Base-by-base conservation (phyloP, 2,329 filamentous ascomycete species). In the Botryotinia convoluta region DNA sequence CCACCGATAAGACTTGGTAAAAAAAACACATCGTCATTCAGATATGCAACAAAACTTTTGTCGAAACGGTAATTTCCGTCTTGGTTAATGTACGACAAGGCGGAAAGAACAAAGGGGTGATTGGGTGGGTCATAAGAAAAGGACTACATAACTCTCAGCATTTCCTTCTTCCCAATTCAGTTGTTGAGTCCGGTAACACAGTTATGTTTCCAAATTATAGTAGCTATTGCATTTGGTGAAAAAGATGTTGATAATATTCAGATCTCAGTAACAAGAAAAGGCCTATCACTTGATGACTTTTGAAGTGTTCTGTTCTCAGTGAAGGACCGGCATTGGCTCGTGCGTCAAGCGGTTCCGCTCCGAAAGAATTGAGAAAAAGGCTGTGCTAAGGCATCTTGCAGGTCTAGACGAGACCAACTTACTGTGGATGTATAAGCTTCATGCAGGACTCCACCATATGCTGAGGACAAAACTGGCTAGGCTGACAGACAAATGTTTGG, bases 1-100 rank as follows among this genome's bases (percentile, higher is more conserved):
- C 48, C 48, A 54, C 37, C 42, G 71, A 72, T 72, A 72, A 72
- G 71, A 72, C 71, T 68, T 72, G 48, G 57, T 35, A 72, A 72
- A 72, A 72, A 72, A 72, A 72, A 72, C 71, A 32, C 70, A 68
- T 68, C 71, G 71, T 72, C 71, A 72, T 72, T 68, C 63, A 68
- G 71, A 68, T 29, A 32, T 72, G 71, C 71, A 72, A 72, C 71
- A 72, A 72, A 72, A 72, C 63, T 72, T 70, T 59, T 60, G 71
- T 59, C 26, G 20, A 37, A 35, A 60, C 71, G 48, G 71, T 29
- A 59, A 61, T 64, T 69, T 51, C 63, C 71, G 70, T 57, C 48
- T 69, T 42, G 48, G 3, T 69, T 42, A n/a, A 69, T 45, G 32
- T 60, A 42, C 26, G 44, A 69, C 51, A 69, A 35, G 71, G 51